Evolutionary conservation across 2,329 filamentous ascomycete species (phyloP).

Genomic region (Gliomastix tumulicola): DNA sequence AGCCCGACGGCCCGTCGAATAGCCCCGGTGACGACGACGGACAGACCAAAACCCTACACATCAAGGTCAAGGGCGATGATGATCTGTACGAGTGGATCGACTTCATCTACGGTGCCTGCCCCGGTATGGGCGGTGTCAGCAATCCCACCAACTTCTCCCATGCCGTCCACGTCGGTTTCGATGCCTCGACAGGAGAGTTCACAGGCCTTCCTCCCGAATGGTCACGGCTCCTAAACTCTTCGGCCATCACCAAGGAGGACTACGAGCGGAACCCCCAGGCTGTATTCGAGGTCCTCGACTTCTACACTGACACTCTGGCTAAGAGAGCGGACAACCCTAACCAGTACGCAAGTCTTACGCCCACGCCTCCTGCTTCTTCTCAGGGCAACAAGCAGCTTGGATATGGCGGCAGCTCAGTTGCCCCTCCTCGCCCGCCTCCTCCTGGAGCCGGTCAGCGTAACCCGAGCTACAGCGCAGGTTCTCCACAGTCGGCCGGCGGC

Average conservation of each 20-base stretch:
- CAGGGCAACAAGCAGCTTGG: conserved; percentile 58
- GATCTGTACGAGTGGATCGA: conserved; percentile 99
- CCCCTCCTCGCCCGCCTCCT: conserved; percentile 62
- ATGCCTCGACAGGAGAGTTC: conserved; percentile 90
- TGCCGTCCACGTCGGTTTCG: conserved; percentile 94
- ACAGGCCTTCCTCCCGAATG: conserved; percentile 92
- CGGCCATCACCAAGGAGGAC: conserved; percentile 96
- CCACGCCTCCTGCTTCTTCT: conserved; percentile 52
- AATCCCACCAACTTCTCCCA: conserved; percentile 98
- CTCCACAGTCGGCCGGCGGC: too few relatives aligned
- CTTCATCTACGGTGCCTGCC: conserved; percentile 92
- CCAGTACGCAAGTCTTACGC: conserved; percentile 60
- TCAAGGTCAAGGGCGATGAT: conserved; percentile 90
- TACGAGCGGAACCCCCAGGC: conserved; percentile 95
- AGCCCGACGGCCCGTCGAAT: conserved; percentile 58
- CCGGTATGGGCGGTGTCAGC: conserved; percentile 95
- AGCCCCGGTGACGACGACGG: conserved; percentile 75
- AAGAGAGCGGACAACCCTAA: conserved; percentile 67
- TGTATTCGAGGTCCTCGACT: conserved; percentile 74
- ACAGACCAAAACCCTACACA: conserved; percentile 75
- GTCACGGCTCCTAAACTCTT: conserved; percentile 93
- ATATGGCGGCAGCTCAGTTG: conserved; percentile 53
- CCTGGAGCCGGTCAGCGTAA: conserved; percentile 30
- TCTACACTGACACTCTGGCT: conserved; percentile 73
- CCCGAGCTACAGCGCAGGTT: conserved; percentile 31